Evolutionary conservation across 345 rosid species (phyloP).

Genomic region (Melaleuca alternifolia): DNA sequence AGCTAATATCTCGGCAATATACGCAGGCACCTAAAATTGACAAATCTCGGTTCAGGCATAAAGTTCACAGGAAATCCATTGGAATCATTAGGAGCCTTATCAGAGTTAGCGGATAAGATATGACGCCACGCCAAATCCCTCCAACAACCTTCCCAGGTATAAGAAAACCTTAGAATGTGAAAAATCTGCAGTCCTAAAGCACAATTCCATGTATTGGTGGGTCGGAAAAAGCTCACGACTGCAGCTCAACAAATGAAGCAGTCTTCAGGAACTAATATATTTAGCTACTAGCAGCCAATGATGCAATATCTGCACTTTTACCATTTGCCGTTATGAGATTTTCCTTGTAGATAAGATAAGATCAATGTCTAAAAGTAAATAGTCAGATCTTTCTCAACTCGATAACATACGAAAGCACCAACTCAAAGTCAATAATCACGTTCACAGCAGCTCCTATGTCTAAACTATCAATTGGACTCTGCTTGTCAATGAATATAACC

Average conservation of each 20-base stretch:
- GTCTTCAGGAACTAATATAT: neutral
- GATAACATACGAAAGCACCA: neutral
- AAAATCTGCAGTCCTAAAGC: neutral
- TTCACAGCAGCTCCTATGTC: neutral
- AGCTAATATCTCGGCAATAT: conserved; percentile 68
- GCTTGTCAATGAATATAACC: neutral
- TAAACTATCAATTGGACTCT: neutral
- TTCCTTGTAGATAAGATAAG: neutral
- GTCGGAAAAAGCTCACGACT: conserved; percentile 34
- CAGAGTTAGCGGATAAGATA: conserved; percentile 54
- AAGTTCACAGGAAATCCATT: neutral
- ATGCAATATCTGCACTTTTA: neutral
- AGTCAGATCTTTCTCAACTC: neutral
- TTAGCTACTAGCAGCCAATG: neutral
- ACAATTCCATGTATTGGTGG: neutral
- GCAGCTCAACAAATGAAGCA: neutral
- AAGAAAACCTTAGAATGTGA: conserved; percentile 1
- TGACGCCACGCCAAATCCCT: conserved; percentile 78
- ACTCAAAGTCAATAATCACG: neutral
- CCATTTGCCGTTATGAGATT: neutral
- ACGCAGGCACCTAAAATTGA: conserved; percentile 43
- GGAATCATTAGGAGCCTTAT: neutral
- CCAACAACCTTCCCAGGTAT: conserved; percentile 72
- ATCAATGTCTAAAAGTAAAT: neutral
- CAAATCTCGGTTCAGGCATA: neutral